A percentile compares a stretch with the other conserved stretches of the same genome.
phyloP scores from a whole-genome alignment of 2,329 filamentous ascomycete genomes.

The Cercospora beticola region DNA sequence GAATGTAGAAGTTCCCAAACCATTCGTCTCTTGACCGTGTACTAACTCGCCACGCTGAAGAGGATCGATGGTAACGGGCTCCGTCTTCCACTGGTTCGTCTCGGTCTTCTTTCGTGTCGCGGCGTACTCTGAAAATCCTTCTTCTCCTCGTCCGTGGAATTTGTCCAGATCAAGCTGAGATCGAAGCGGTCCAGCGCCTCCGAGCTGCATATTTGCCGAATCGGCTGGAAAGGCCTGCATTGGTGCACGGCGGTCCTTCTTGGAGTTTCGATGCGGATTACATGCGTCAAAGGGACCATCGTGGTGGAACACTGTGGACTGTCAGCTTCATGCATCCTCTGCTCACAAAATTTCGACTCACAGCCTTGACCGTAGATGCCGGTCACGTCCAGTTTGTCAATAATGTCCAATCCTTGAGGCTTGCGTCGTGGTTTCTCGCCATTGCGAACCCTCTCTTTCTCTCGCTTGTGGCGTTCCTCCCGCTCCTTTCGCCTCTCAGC shows the following conservation, averaged over 20 bases:
- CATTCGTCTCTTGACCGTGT: constrained; percentile 79
- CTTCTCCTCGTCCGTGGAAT: constrained; percentile 83
- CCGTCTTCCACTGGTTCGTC: constrained; percentile 33
- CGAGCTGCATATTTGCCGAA: constrained; percentile 87
- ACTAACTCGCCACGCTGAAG: constrained; percentile 66
- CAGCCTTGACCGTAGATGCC: constrained; percentile 91
- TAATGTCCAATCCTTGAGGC: constrained; percentile 70
- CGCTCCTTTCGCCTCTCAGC: constrained; percentile 48
- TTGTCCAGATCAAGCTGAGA: constrained; percentile 76
- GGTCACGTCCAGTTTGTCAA: constrained; percentile 94
- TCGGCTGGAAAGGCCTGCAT: constrained; percentile 96
- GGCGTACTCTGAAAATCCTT: constrained; percentile 81
- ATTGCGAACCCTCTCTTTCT: constrained; percentile 42
- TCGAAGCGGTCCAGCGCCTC: constrained; percentile 82
- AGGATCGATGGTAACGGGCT: constrained; percentile 62
- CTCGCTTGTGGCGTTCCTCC: constrained; percentile 53
- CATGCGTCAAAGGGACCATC: constrained; percentile 96
- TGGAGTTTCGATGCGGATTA: constrained; percentile 89
- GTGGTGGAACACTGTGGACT: constrained; percentile 79
- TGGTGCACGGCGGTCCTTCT: constrained; percentile 76
- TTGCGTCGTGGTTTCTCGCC: constrained; percentile 41
- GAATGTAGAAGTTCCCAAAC: constrained; percentile 92
- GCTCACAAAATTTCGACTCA: constrained; percentile 52
- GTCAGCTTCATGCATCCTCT: constrained; percentile 13
- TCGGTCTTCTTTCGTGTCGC: constrained; percentile 43